Evolutionary conservation across 2,329 filamentous ascomycete species (phyloP), one percentile per base, ranked within the genome.

Genomic region (Ceratocystis papillata): DNA sequence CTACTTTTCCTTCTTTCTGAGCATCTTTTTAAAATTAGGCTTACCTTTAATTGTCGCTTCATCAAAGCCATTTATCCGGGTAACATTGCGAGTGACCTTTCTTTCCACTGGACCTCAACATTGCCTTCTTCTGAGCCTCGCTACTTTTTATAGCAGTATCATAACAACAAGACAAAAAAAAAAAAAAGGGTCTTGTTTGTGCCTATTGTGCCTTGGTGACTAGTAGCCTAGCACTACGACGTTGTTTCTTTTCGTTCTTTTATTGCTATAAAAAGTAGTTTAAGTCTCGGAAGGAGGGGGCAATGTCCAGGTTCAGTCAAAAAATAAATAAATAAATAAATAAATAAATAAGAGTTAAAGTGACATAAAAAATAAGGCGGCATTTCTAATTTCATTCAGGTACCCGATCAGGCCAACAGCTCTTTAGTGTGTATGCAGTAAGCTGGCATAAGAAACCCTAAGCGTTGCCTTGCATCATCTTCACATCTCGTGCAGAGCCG

Each of bases 11-110:
- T 5, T 20, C 25, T 17, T 33, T 33, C 20, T 57, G 2, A 3
- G 2, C 33, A 37, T 41, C 37, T 37, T 59, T 57, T 57, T 55
- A 55, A 59, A 59, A 59, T 59, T 59, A 59, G 15, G 17, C 15
- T 33, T n/a, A 17, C 25, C 53, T 41, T 41, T 59, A 59, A 17
- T 59, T 59, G 28, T 10, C 28, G 15, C 10, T 12, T 12, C 10
- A 41, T 59, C 53, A 59, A 59, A 59, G 28, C 53, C 12, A 37
- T 17, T 37, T 12, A 17, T 30, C 48, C 10, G 37, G 37, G 37
- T 41, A 41, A 12, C 37, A 41, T 41, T 41, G 10, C 8, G 37
- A 41, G 8, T 12, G 37, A 12, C 10, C 37, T 41, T 41, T 41
- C 37, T 1, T 41, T 41, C 37, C 37, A 12, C 10, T 41, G 8